Evolutionary conservation across 2,329 filamentous ascomycete species (phyloP), one percentile per base, ranked within the genome.

Genomic region (Proliferodiscus dingleyae): DNA sequence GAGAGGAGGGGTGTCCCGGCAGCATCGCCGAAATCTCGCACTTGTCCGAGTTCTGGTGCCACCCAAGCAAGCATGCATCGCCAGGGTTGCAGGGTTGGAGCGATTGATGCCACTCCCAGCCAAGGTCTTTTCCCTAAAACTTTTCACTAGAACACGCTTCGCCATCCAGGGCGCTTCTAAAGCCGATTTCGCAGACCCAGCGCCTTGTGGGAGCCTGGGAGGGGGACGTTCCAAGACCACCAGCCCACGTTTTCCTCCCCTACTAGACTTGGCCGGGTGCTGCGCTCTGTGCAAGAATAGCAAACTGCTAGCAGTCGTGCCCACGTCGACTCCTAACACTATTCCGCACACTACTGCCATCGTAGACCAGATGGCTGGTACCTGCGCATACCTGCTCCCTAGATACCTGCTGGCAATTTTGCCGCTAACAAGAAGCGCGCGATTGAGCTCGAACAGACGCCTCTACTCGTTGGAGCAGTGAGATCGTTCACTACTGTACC

Each of bases 371-470:
- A 37, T 11, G 6, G 24, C 6, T 26, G 24, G 32, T 37, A 41
- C 37, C 30, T 46, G 43, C 19, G 28, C 22, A n/a, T n/a, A n/a
- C n/a, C n/a, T n/a, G n/a, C n/a, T n/a, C n/a, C n/a, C n/a, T n/a
- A n/a, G n/a, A n/a, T n/a, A n/a, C n/a, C n/a, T n/a, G 30, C 22
- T 24, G 18, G 36, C 30, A 13, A 32, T n/a, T n/a, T 32, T 32
- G 28, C 37, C 22, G 28, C 26, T 51, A 38, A 52, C 46, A 49
- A 36, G 40, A 50, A 51, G 47, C 47, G 51, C 43, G 44, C 45
- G 45, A 54, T 43, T 45, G 34, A 30, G 32, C 33, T 46, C 41
- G 36, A 43, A 46, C 44, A 50, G 40, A 52, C 47, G 50, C 48
- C 47, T 43, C 37, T 45, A 33, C 24, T 37, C 34, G 43, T 38